Conservation (phyloP, 768 basidiomycete species). For the Dioszegia hungarica region DNA sequence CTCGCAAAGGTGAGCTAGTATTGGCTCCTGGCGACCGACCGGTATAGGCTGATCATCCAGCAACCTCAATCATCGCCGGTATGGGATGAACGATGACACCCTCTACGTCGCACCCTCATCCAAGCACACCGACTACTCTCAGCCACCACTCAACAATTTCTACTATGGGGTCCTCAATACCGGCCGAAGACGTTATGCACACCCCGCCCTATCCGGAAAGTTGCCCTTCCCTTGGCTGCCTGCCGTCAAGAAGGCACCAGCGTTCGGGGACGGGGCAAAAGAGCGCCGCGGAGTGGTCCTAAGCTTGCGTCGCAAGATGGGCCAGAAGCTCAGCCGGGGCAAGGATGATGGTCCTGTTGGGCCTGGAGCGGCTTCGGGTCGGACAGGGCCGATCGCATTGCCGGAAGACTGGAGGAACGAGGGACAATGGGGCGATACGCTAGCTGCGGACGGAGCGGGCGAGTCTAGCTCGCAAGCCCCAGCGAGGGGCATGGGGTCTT, state of each 20-base stretch:
- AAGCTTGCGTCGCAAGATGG: constrained; percentile 33
- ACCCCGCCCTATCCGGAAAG: constrained; percentile 88
- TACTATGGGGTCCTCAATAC: constrained; percentile 90
- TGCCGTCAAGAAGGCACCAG: constrained; percentile 71
- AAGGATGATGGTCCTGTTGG: background rate
- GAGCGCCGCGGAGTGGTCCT: constrained; percentile 28
- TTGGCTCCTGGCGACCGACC: background rate
- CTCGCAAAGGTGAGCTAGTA: constrained; percentile 68
- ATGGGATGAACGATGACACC: constrained; percentile 89
- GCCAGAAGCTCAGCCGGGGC: constrained; percentile 18
- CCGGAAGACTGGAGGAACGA: background rate
- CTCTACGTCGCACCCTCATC: constrained; percentile 94
- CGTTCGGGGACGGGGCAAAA: constrained; percentile 56
- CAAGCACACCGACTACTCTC: constrained; percentile 86
- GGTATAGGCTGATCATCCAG: constrained; percentile 37
- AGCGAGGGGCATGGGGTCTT: background rate
- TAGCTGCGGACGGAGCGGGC: background rate
- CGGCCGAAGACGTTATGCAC: constrained; percentile 89
- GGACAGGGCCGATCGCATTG: background rate
- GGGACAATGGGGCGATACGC: background rate
- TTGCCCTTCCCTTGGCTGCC: constrained; percentile 94
- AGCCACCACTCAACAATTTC: constrained; percentile 95
- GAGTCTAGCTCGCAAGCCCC: background rate
- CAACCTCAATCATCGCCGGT: constrained; percentile 76
- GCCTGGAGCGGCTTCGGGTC: background rate